Conservation (phyloP, 2,329 filamentous ascomycete species). For the Scopulariopsis brevicaulis region DNA sequence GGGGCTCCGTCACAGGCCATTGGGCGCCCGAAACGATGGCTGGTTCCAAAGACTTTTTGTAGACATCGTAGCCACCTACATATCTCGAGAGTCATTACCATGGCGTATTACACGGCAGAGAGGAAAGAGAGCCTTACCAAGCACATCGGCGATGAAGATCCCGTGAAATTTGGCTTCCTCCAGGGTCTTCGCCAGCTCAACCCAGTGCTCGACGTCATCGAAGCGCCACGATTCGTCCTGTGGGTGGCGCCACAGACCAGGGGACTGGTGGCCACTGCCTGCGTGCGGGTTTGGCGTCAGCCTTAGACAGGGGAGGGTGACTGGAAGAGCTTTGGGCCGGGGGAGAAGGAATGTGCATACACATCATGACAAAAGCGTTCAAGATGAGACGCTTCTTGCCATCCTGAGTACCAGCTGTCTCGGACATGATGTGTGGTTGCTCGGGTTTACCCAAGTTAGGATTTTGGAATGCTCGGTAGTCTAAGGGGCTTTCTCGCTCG, state of each 20-base stretch:
- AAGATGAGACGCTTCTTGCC: slow-evolving; percentile 26
- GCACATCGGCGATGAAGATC: slow-evolving; percentile 51
- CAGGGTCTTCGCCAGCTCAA: slow-evolving; percentile 44
- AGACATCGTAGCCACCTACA: slow-evolving; percentile 55
- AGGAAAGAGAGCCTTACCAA: background rate
- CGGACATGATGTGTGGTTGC: background rate
- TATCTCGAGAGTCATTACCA: background rate
- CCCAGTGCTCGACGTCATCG: slow-evolving; percentile 49
- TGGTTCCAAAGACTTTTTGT: slow-evolving; percentile 43
- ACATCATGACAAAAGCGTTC: slow-evolving; percentile 30
- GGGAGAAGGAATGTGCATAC: background rate
- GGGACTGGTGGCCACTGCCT: slow-evolving; percentile 33
- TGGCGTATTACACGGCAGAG: background rate
- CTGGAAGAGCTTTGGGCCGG: background rate
- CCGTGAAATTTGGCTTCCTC: slow-evolving; percentile 41
- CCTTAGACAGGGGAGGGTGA: background rate
- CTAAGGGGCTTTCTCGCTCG: background rate
- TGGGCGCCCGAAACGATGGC: slow-evolving; percentile 53
- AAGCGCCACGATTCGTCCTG: slow-evolving; percentile 51
- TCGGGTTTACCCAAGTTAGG: too few relatives aligned
- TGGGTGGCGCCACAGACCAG: slow-evolving; percentile 46
- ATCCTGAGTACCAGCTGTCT: background rate
- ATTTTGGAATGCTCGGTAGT: background rate
- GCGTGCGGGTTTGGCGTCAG: background rate
- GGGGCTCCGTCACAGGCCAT: slow-evolving; percentile 60